Evolutionary conservation across 108 stramenopile genomes (phyloP), one percentile per base, ranked within the genome.

Genomic region (Skeletonema tropicum): DNA sequence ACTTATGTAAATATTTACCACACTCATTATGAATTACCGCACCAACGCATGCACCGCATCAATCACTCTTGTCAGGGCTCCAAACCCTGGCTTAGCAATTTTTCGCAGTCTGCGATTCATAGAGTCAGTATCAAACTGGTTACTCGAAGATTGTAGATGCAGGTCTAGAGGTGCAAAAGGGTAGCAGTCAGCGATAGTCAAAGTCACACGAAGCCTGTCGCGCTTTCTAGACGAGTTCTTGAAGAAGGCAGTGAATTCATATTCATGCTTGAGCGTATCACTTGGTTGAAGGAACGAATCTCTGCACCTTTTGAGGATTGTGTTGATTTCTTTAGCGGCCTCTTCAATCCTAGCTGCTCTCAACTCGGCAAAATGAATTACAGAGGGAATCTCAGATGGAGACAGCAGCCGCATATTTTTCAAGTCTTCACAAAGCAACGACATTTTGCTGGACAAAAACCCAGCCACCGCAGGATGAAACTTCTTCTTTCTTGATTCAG

Each of bases 1-100:
- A 45, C 5, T 45, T 55, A 55, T 55, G 21, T 23, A 55, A 55
- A 55, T 55, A 25, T 23, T 55, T 55, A 25, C 52, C 15, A 55
- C 52, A 55, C 23, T 25, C 52, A 23, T 21, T 55, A 33, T 35
- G 14, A 33, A 32, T 67, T 74, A 59, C 8, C 52, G 41, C 6
- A 84, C 48, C 58, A 83, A 79, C 29, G 82, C 73, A 57, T 64
- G 52, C 48, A 89, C 66, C 31, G 80, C 74, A 48, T 90, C 87
- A 75, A 87, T 73, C 1, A 88, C 82, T 68, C 89, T 71, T 9
- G 90, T 83, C 5, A 94, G 71, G 57, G 86, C 83, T 3, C 90
- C 88, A 74, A 88, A 91, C 14, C 90, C 93, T 19, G 93, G 90
- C 57, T 86, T 90, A 29, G 85, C 71, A 58, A 76, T 77, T 76